Evolutionary conservation across 1,139 yeast genomes (phyloP).

Genomic region (Candida dubliniensis): DNA sequence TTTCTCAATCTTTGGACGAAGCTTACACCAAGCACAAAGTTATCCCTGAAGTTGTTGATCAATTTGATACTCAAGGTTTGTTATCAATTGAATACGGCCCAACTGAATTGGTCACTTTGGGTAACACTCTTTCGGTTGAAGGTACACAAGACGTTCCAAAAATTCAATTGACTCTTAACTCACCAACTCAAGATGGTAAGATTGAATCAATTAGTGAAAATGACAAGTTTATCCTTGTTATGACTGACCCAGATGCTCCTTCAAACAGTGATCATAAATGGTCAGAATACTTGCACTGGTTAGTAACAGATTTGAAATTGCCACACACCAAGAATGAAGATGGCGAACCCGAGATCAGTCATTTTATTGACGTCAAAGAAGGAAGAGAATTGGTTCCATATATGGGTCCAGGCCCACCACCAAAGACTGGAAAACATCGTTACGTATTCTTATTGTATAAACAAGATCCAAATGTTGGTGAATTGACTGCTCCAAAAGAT

Average conservation of each 20-base stretch:
- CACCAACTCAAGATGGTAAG: constrained; percentile 38
- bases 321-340: constrained; percentile 26
- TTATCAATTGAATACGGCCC: constrained; percentile 49
- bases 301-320: constrained; percentile 62
- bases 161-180: constrained; percentile 65
- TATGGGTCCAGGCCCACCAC: constrained; percentile 84
- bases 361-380: constrained; percentile 36
- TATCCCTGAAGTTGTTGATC: constrained; percentile 61
- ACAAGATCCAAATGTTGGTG: constrained; percentile 46
- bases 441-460: constrained; percentile 75
- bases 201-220: constrained; percentile 38
- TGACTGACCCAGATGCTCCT: constrained; percentile 96
- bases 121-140: constrained; percentile 65
- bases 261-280: constrained; percentile 76
- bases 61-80: constrained; percentile 46
- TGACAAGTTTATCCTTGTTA: constrained; percentile 68
- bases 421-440: constrained; percentile 78
- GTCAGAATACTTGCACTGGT: constrained; percentile 85
- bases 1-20: constrained; percentile 62
- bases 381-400: constrained; percentile 47
- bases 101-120: constrained; percentile 70
- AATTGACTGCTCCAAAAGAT: constrained; percentile 47
- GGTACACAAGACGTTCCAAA: constrained; percentile 67
- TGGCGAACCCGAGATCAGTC: constrained; percentile 33
- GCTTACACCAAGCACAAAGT: constrained; percentile 60